Conservation (phyloP, 371 early-diverging fungal genomes). For the Vairimorpha apis region DNA sequence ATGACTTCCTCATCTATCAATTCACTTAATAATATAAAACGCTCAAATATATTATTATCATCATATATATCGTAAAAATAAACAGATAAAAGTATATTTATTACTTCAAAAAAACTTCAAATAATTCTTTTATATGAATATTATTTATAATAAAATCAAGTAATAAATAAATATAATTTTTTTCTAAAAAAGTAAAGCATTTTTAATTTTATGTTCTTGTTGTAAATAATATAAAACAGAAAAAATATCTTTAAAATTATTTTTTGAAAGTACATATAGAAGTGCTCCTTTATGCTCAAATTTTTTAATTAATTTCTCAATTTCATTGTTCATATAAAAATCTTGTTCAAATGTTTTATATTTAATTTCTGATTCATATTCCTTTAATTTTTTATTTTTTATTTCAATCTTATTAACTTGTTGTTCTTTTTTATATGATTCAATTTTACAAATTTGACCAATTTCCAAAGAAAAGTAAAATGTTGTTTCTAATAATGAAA, state of each 20-base stretch:
- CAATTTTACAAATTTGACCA: slow-evolving; percentile 19
- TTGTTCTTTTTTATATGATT: neutral
- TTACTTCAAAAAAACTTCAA: slow-evolving; percentile 30
- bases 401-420: neutral
- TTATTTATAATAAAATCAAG: slow-evolving; percentile 46
- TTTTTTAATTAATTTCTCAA: slow-evolving; percentile 35
- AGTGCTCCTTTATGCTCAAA: slow-evolving; percentile 43
- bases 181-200: slow-evolving; percentile 25
- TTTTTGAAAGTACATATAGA: slow-evolving; percentile 2
- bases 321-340: neutral
- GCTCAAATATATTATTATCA: slow-evolving; percentile 10
- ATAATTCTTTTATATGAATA: slow-evolving; percentile 37
- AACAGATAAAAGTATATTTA: slow-evolving; percentile 23
- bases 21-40: slow-evolving; percentile 14
- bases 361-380: slow-evolving; percentile 41
- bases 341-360: slow-evolving; percentile 18
- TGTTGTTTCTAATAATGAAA: slow-evolving; percentile 11
- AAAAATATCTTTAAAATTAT: slow-evolving; percentile 34
- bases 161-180: slow-evolving; percentile 12
- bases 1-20: slow-evolving; percentile 39
- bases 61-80: slow-evolving; percentile 37
- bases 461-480: slow-evolving; percentile 23
- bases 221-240: slow-evolving; percentile 40
- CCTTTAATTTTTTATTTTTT: neutral
- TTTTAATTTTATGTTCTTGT: slow-evolving; percentile 31